These are phyloP conservation scores for Dioszegia aurantiaca DNA, from an alignment of 768 basidiomycete species.

Conservation along the genomic window DNA sequence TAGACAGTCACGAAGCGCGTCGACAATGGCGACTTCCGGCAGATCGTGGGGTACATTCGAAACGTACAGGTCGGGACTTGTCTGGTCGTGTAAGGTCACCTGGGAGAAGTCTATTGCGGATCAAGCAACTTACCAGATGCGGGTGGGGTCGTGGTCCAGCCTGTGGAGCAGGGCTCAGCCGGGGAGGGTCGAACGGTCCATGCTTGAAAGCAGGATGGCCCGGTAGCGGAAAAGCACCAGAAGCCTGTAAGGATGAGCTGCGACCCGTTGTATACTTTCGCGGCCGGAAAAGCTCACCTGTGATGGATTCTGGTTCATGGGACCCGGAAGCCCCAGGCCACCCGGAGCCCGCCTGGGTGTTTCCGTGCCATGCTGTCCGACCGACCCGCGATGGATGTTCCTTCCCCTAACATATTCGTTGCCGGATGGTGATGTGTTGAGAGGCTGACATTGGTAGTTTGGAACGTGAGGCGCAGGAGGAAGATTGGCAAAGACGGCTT, in stretches of 20 bases:
- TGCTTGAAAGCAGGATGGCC: too few relatives aligned
- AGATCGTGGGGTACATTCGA: conserved; percentile 26
- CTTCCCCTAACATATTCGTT: neutral
- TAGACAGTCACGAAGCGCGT: conserved; percentile 30
- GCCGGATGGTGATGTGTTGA: neutral
- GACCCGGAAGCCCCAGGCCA: conserved; percentile 5
- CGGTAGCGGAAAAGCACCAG: too few relatives aligned
- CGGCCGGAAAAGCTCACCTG: neutral
- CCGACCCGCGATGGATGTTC: neutral
- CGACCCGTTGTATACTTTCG: neutral
- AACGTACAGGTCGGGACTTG: conserved; percentile 21
- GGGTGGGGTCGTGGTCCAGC: conserved; percentile 13
- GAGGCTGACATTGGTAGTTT: neutral
- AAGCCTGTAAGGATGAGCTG: too few relatives aligned
- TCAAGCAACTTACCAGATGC: conserved; percentile 17
- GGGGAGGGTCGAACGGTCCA: too few relatives aligned
- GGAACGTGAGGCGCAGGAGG: neutral
- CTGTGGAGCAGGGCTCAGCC: neutral
- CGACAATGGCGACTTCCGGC: conserved; percentile 24
- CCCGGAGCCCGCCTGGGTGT: neutral
- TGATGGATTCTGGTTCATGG: neutral
- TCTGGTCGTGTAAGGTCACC: conserved; percentile 7
- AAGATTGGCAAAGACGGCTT: neutral
- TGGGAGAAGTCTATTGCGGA: too few relatives aligned
- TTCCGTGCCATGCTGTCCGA: neutral